Conservation (phyloP, 345 rosid species). For the Boechera stricta region DNA sequence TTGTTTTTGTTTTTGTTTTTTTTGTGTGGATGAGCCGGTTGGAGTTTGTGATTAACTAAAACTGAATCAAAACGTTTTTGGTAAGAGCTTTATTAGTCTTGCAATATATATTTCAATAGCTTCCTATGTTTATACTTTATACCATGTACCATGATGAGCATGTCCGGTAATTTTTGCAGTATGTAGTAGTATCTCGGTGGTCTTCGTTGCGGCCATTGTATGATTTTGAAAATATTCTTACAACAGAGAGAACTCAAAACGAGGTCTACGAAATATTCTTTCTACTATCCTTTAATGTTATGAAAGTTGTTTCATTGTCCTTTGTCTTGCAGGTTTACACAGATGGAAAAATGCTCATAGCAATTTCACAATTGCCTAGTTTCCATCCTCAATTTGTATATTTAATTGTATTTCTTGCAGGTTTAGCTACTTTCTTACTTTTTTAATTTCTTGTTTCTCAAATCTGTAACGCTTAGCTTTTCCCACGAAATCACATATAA, state of each 20-base stretch:
- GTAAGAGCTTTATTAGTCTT: background rate
- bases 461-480: background rate
- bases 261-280: background rate
- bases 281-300: background rate
- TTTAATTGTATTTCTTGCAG: background rate
- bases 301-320: background rate
- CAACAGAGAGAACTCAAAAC: background rate
- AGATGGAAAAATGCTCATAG: background rate
- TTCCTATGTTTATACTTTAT: background rate
- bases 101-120: background rate
- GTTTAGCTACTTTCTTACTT: too few relatives aligned
- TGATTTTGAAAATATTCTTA: background rate
- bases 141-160: background rate
- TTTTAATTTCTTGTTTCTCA: too few relatives aligned
- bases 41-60: slow-evolving; percentile 8
- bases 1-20: background rate
- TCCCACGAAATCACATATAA: background rate
- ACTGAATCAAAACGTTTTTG: background rate
- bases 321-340: background rate
- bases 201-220: background rate
- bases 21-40: background rate
- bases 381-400: too few relatives aligned
- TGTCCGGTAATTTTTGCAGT: background rate
- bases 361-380: too few relatives aligned
- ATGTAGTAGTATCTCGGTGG: background rate